Conservation (phyloP, 2,329 filamentous ascomycete genomes). For the Alternaria postmessia region DNA sequence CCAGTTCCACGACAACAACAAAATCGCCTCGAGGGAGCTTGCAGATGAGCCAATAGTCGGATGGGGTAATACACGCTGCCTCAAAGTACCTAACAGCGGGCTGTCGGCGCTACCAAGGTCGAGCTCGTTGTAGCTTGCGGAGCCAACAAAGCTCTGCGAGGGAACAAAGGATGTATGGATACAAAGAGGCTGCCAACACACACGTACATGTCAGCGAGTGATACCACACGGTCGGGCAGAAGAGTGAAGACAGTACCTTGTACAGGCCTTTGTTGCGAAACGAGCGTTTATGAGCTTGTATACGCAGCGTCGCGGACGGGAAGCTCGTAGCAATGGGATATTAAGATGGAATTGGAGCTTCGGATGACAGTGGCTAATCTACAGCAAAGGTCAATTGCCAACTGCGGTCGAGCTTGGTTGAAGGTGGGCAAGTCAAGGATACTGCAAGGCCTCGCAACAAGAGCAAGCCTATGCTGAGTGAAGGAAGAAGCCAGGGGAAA, state of each 20-base stretch:
- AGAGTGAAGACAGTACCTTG: conserved; percentile 26
- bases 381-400: conserved; percentile 22
- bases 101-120: conserved; percentile 10
- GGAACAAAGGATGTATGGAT: conserved; percentile 33
- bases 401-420: conserved; percentile 16
- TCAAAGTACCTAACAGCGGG: conserved; percentile 6
- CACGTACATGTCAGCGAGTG: conserved; percentile 39
- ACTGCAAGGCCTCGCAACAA: conserved; percentile 17
- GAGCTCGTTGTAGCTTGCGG: conserved; percentile 24
- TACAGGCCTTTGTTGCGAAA: conserved; percentile 9
- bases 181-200: conserved; percentile 29
- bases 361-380: conserved; percentile 6
- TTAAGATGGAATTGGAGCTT: conserved; percentile 9
- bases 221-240: conserved; percentile 6
- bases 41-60: conserved; percentile 3
- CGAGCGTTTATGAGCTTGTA: conserved; percentile 11
- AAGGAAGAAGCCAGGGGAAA: conserved; percentile 19
- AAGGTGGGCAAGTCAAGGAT: conserved; percentile 16
- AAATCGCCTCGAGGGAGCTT: conserved; percentile 15
- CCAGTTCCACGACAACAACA: conserved; percentile 20
- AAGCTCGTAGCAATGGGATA: conserved; percentile 19
- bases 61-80: neutral
- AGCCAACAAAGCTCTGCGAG: conserved; percentile 24
- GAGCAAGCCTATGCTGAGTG: conserved; percentile 17
- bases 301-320: conserved; percentile 19